A percentile compares a stretch with the other conserved stretches of the same genome.
Evolutionary conservation across 371 early-diverging fungal species (phyloP).

Genomic region (Circinella umbellata): DNA sequence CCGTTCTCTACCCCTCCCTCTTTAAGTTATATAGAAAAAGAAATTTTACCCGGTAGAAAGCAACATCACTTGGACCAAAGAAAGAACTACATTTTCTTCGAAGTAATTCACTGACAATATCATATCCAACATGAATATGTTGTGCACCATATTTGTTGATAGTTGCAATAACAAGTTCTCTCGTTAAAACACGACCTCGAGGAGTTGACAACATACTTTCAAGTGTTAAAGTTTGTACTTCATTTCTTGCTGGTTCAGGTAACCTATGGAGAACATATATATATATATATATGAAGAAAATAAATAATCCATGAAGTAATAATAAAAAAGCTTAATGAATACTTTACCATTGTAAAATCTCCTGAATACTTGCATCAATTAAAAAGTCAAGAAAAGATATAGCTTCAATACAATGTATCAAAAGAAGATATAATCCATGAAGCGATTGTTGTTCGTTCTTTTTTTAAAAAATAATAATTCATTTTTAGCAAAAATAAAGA

Average conservation of each 20-base stretch:
- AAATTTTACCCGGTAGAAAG: slow-evolving; percentile 71
- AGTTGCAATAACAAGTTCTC: slow-evolving; percentile 73
- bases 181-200: slow-evolving; percentile 65
- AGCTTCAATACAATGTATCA: slow-evolving; percentile 73
- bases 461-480: not conserved
- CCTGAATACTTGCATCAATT: slow-evolving; percentile 68
- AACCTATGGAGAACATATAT: too few relatives aligned
- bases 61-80: slow-evolving; percentile 74
- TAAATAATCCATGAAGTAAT: too few relatives aligned
- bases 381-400: slow-evolving; percentile 77
- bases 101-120: slow-evolving; percentile 58
- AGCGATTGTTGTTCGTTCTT: slow-evolving; percentile 76
- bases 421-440: slow-evolving; percentile 64
- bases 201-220: slow-evolving; percentile 64
- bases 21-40: too few relatives aligned
- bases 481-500: not conserved
- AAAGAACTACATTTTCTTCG: slow-evolving; percentile 73
- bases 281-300: too few relatives aligned
- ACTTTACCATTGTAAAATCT: slow-evolving; percentile 57
- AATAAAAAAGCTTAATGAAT: too few relatives aligned
- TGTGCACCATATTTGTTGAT: slow-evolving; percentile 66
- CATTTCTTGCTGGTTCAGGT: slow-evolving; percentile 36
- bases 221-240: slow-evolving; percentile 57
- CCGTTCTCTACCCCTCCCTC: too few relatives aligned
- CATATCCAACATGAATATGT: slow-evolving; percentile 27